phyloP scores from a whole-genome alignment of 2,329 filamentous ascomycete genomes.

The Diaporthe humulicola region DNA sequence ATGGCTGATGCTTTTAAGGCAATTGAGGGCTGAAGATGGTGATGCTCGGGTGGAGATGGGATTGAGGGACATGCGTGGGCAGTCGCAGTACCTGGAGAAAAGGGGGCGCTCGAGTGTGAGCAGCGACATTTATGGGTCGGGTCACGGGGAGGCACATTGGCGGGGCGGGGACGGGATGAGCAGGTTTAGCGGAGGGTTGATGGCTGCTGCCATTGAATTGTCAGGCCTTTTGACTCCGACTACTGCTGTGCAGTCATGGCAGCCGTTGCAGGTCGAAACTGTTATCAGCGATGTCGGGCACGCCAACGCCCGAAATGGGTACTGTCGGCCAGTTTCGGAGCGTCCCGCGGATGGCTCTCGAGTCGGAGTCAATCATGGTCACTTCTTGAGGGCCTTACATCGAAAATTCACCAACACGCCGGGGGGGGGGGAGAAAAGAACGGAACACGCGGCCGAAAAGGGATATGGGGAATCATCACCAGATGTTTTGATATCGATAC shows the following conservation, averaged over 20 bases:
- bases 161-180: conserved; percentile 1
- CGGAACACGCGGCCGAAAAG: conserved; percentile 5
- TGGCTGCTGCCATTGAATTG: background rate
- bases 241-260: background rate
- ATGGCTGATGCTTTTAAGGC: conserved; percentile 17
- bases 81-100: background rate
- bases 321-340: conserved; percentile 39
- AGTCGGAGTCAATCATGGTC: conserved; percentile 1
- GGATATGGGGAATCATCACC: conserved; percentile 23
- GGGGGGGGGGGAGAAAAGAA: background rate
- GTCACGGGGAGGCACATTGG: background rate
- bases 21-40: background rate
- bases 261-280: conserved; percentile 1
- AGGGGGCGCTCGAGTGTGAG: conserved; percentile 21
- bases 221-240: background rate
- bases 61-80: conserved; percentile 29
- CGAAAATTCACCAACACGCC: background rate
- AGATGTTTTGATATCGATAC: conserved; percentile 16
- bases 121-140: conserved; percentile 20
- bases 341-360: background rate
- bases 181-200: conserved; percentile 10
- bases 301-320: conserved; percentile 31
- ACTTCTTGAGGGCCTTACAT: background rate
- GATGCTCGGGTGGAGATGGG: background rate
- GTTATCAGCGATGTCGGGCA: conserved; percentile 38